Evolutionary conservation across 2,329 filamentous ascomycete species (phyloP), one percentile per base, ranked within the genome.

Genomic region (Verticillium longisporum): DNA sequence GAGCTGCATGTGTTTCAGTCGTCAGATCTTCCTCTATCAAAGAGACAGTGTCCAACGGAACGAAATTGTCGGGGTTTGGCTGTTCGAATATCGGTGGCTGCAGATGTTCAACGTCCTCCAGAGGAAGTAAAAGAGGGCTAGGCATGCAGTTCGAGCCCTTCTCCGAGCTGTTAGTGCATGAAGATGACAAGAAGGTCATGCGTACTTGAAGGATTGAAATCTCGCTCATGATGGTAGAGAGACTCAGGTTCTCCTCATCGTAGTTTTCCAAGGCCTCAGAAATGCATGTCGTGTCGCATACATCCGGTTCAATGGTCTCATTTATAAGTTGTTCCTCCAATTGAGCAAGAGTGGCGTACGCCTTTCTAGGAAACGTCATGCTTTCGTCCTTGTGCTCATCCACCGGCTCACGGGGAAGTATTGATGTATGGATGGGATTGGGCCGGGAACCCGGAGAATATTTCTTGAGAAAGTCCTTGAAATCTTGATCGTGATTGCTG

Each of bases 11-110:
- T 32, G 31, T 38, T 55, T 9, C 68, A 15, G 36, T 59, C 55
- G 10, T 60, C 32, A 54, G 61, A 1, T 50, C 26, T 1, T 32
- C 3, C 4, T 61, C 56, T 6, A 55, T n/a, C 2, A 72, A 70
- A 26, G 65, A 75, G 14, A 54, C 62, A 13, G 74, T 70, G 2
- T 73, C 72, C 0, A 72, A 73, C 33, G 69, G 69, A 1, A 71
- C 59, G 38, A 72, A 69, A 3, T 76, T 67, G 3, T 66, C 15
- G 6, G 66, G 62, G 31, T 62, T 62, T 0, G 63, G 60, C 1
- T 58, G 45, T 7, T 61, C 53, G 0, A 69, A 71, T n/a, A 70
- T 33, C 57, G 68, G 72, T 0, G 60, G 58, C 7, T 59, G 60
- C 7, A 53, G 4, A 6, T 66, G n/a, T 60, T 1, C 68, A 66